Base-by-base conservation (phyloP, 2,329 filamentous ascomycete species). In the Scytalidium lignicola region DNA sequence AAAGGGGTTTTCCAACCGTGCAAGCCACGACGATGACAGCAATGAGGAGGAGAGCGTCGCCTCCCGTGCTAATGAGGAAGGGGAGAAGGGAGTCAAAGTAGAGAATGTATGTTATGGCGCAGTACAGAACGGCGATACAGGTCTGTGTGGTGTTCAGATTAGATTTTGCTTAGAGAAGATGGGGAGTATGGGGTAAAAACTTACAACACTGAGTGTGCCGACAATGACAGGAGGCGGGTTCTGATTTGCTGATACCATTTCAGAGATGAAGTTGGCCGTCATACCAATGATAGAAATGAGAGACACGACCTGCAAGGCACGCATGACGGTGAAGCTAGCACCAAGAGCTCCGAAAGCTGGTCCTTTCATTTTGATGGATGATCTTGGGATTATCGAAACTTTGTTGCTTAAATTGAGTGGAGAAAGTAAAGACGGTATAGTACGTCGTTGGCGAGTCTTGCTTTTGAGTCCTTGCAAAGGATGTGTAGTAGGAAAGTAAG, bases 231-330 rank as follows among this genome's bases (percentile, higher is more conserved):
- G 73, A 0, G 90, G 88, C 0, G 86, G 82, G 23, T 79, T 74
- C 48, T 84, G 78, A 54, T 83, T 77, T 19, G 75, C 78, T 41
- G 74, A 71, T 41, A 89, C 80, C 65, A 95, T 90, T 58, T 88
- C 78, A 20, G 83, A 76, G 61, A 95, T 84, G 68, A 96, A 95
- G 68, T 91, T 90, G 61, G 86, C 81, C 1, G 83, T 83, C 66
- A 96, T 80, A 42, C 90, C 89, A 56, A 95, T 85, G 57, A 93
- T 82, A 51, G 83, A 74, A 50, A 93, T 74, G 63, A 96, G 84
- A 21, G 80, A 81, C 54, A 86, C 70, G 51, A 81, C 76, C 65
- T 95, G 84, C 57, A 91, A 75, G 50, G 78, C 75, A 43, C 91
- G 85, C 57, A 86, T 79, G 57, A 82, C 73, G 51, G 88, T 82